Evolutionary conservation across 139 green algal species (phyloP), one percentile per base, ranked within the genome.

Genomic region (Dunaliella primolecta): DNA sequence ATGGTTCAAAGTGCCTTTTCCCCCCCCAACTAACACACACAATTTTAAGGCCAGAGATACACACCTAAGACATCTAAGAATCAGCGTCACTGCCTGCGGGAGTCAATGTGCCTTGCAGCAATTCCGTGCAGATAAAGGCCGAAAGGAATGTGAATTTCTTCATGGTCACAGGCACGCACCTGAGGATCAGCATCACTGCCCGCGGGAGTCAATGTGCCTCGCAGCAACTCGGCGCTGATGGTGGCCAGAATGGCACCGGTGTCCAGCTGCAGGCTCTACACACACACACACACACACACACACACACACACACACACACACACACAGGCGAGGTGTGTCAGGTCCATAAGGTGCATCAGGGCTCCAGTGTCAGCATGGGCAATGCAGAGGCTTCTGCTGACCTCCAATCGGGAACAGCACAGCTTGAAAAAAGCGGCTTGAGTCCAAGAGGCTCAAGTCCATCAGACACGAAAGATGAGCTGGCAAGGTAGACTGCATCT

Each of bases 201-300:
- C 2, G n/a, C 75, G 75, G 75, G 75, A 1, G 75, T 32, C 15
- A 37, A 29, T 3, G 77, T 37, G 15, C 31, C 27, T 3, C 78
- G 36, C 78, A 83, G 82, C 84, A 94, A 85, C 87, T 94, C 88
- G 3, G 83, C 77, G 81, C 87, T 90, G 71, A 95, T 86, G 56
- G 87, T 86, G 20, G 81, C 90, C 75, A 96, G 87, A 46, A 95
- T 89, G 31, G 91, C 88, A 7, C 32, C 81, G 29, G 87, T 91
- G 81, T 94, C 90, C 1, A 88, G 86, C 78, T 11, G 55, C 82
- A 76, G 35, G 77, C 75, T 34, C 34, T 30, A 1, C 35, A 78
- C 81, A 36, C 20, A 32, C 56, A 1, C 20, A 70, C 27, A 35
- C 36, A 27, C n/a, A n/a, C 34, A 29, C 1, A 33, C n/a, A n/a